phyloP scores from a whole-genome alignment of 164 flowering plant genomes.

The Magnolia officinalis region DNA sequence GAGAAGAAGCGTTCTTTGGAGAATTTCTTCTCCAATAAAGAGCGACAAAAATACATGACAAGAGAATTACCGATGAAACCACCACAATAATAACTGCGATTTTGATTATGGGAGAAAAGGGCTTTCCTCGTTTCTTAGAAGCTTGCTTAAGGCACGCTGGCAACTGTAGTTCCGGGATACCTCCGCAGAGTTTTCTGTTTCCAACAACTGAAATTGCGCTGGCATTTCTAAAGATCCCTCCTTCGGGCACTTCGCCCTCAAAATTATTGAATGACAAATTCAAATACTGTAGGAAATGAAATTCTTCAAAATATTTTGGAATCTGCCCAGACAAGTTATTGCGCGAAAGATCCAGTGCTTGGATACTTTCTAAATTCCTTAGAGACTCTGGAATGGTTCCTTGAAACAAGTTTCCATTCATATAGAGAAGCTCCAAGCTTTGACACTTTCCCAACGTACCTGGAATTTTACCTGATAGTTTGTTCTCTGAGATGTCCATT shows the following conservation, averaged over 20 bases:
- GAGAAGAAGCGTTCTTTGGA: not conserved
- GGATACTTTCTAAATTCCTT: not conserved
- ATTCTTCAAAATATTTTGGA: not conserved
- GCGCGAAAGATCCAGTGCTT: constrained; percentile 5
- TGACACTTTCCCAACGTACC: constrained; percentile 2
- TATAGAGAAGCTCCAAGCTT: constrained; percentile 1
- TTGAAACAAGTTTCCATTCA: constrained; percentile 9
- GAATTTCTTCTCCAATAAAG: constrained; percentile 2
- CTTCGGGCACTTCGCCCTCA: constrained; percentile 15
- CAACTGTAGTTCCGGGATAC: constrained; percentile 1
- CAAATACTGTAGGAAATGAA: not conserved
- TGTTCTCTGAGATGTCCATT: constrained; percentile 19
- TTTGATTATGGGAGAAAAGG: not conserved
- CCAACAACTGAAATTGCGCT: constrained; percentile 10
- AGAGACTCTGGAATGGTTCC: constrained; percentile 15
- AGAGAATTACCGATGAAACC: not conserved
- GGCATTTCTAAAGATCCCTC: constrained; percentile 13
- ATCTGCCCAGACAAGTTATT: constrained; percentile 16
- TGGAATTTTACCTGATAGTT: constrained; percentile 16
- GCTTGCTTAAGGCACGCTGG: constrained; percentile 1
- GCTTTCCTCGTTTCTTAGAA: not conserved
- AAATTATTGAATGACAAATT: constrained; percentile 21
- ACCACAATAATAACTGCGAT: not conserved
- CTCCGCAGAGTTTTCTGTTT: constrained; percentile 10
- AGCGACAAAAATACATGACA: not conserved